Evolutionary conservation across 148 eudicot genomes (phyloP).

Genomic region (Cornus florida): DNA sequence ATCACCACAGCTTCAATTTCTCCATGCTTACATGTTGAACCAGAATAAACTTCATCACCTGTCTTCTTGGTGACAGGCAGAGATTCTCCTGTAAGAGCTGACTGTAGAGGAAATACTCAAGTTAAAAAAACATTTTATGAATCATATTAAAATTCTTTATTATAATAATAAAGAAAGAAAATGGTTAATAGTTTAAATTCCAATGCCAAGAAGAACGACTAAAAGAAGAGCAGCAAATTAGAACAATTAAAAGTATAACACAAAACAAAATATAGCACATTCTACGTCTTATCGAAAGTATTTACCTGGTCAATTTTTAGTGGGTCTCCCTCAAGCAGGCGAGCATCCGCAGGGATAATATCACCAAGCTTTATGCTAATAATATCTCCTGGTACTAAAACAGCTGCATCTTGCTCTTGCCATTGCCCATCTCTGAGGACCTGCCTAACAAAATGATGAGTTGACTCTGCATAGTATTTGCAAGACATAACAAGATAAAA

Average conservation of each 20-base stretch:
- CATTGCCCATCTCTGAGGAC: slow-evolving; percentile 70
- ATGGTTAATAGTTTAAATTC: neutral
- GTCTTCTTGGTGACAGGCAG: slow-evolving; percentile 63
- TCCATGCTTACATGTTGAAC: slow-evolving; percentile 76
- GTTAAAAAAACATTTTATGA: neutral
- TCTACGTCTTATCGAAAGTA: neutral
- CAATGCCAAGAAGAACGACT: slow-evolving; percentile 9
- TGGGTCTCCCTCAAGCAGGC: slow-evolving; percentile 76
- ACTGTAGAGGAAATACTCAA: slow-evolving; percentile 32
- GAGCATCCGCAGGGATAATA: slow-evolving; percentile 80
- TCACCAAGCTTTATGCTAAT: slow-evolving; percentile 76
- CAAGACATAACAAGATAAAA: neutral
- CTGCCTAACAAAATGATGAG: slow-evolving; percentile 28
- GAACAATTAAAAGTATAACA: neutral
- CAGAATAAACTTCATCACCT: slow-evolving; percentile 70
- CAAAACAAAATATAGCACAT: neutral
- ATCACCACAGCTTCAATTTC: slow-evolving; percentile 75
- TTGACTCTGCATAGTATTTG: neutral
- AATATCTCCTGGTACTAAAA: slow-evolving; percentile 74
- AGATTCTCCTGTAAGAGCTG: slow-evolving; percentile 79
- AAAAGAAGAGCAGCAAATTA: neutral
- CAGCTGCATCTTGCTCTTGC: slow-evolving; percentile 71
- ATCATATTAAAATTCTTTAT: neutral
- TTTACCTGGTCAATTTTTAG: slow-evolving; percentile 70
- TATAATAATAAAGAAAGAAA: neutral